These are phyloP conservation scores for Pseudocercospora ulei DNA, from an alignment of 2,329 filamentous ascomycete genomes.

Conservation along the genomic window DNA sequence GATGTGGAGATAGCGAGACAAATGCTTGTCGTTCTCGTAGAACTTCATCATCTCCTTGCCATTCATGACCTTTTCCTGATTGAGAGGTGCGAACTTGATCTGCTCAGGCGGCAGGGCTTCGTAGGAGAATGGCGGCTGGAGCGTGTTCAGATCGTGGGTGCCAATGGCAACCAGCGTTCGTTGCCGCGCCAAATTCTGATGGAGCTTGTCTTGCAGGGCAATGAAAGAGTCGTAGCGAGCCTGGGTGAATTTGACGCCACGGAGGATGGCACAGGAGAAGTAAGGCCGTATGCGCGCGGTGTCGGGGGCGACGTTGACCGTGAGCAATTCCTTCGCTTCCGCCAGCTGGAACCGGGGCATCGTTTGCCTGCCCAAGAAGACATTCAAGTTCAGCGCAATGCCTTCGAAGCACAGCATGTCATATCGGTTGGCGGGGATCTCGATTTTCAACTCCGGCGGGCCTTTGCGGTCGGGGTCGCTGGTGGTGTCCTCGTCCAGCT, in stretches of 20 bases:
- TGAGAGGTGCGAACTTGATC: slow-evolving; percentile 82
- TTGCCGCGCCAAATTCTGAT: slow-evolving; percentile 89
- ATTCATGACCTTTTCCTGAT: slow-evolving; percentile 82
- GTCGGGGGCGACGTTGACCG: slow-evolving; percentile 58
- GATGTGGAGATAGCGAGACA: slow-evolving; percentile 84
- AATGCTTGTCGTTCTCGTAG: slow-evolving; percentile 86
- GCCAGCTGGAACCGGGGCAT: slow-evolving; percentile 72
- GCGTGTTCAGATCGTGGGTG: slow-evolving; percentile 88
- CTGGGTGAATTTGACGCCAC: slow-evolving; percentile 84
- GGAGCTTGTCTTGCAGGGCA: slow-evolving; percentile 90
- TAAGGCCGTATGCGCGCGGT: slow-evolving; percentile 75
- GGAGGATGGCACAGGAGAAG: slow-evolving; percentile 78
- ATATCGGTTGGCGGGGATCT: slow-evolving; percentile 85
- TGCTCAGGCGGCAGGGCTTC: slow-evolving; percentile 85
- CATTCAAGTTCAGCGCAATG: slow-evolving; percentile 88
- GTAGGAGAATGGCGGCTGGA: slow-evolving; percentile 92
- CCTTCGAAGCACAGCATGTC: slow-evolving; percentile 97
- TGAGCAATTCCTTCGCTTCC: slow-evolving; percentile 61
- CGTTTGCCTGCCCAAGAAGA: slow-evolving; percentile 69
- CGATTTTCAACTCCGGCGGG: slow-evolving; percentile 89
- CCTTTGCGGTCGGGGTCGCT: slow-evolving; percentile 52
- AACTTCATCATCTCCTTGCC: slow-evolving; percentile 84
- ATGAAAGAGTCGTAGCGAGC: slow-evolving; percentile 96
- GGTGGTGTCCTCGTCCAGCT: slow-evolving; percentile 91
- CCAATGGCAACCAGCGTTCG: slow-evolving; percentile 92